These are phyloP conservation scores for Trametes punicea DNA, from an alignment of 768 basidiomycete species.

Conservation along the genomic window DNA sequence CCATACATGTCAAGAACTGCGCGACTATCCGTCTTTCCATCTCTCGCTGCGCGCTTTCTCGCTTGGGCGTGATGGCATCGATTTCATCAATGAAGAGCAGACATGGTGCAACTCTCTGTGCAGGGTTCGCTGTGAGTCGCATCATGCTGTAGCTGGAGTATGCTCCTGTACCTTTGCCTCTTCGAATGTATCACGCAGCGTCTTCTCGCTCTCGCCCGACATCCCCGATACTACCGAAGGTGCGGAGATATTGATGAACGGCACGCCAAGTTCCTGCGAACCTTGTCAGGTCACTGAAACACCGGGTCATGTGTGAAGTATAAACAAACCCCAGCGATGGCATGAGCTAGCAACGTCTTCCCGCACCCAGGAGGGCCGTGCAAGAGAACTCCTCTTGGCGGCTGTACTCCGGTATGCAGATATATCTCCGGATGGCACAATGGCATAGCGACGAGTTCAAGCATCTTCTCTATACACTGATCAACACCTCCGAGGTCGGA, in stretches of 20 bases:
- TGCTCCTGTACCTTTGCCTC: constrained; percentile 78
- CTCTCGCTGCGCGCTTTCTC: constrained; percentile 96
- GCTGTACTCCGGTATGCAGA: constrained; percentile 86
- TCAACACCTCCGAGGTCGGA: constrained; percentile 89
- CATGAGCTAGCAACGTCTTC: constrained; percentile 91
- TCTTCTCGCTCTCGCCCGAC: constrained; percentile 99
- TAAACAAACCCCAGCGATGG: constrained; percentile 83
- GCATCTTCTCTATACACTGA: constrained; percentile 82
- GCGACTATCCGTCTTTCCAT: constrained; percentile 98
- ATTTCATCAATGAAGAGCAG: constrained; percentile 97
- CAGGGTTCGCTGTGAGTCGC: neutral
- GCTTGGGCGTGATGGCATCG: constrained; percentile 94
- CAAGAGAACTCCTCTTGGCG: constrained; percentile 87
- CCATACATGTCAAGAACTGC: constrained; percentile 98
- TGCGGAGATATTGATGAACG: constrained; percentile 92
- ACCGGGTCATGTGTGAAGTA: neutral
- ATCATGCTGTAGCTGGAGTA: no score
- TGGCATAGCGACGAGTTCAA: constrained; percentile 96
- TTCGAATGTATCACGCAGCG: constrained; percentile 91
- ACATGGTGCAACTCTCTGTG: constrained; percentile 88
- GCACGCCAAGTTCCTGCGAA: constrained; percentile 80
- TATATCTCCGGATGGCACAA: constrained; percentile 95
- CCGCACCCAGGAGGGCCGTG: constrained; percentile 98
- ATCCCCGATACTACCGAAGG: constrained; percentile 96
- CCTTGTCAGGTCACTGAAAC: constrained; percentile 1